phyloP scores from a whole-genome alignment of 2,329 filamentous ascomycete genomes.

The Endoconidiophora laricicola region DNA sequence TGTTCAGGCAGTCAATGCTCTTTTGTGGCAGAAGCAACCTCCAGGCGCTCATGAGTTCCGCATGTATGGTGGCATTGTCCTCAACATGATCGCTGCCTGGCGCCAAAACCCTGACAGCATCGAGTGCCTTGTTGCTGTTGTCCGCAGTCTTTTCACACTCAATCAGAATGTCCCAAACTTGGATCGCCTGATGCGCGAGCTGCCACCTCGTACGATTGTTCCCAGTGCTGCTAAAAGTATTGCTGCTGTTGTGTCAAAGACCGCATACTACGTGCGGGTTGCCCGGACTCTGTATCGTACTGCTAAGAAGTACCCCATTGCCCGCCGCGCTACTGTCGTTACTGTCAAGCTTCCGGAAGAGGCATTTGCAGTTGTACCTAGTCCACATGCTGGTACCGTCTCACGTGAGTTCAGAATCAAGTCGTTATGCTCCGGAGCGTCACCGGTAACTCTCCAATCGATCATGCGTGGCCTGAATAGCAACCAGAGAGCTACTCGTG shows the following conservation, averaged over 20 bases:
- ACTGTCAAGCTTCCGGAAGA: slow-evolving; percentile 17
- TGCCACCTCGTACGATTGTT: slow-evolving; percentile 5
- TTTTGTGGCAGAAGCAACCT: slow-evolving; percentile 7
- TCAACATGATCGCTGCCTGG: slow-evolving; percentile 7
- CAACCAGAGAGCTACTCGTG: slow-evolving; percentile 6
- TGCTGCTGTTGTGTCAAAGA: slow-evolving; percentile 9
- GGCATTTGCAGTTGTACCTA: slow-evolving; percentile 6
- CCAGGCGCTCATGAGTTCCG: slow-evolving; percentile 5
- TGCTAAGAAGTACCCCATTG: slow-evolving; percentile 19
- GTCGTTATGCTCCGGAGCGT: slow-evolving; percentile 8
- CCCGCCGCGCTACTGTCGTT: slow-evolving; percentile 18
- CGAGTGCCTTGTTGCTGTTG: slow-evolving; percentile 3
- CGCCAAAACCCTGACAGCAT: slow-evolving; percentile 6
- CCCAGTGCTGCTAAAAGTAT: slow-evolving; percentile 11
- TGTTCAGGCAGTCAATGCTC: slow-evolving; percentile 8
- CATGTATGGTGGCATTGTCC: slow-evolving; percentile 1
- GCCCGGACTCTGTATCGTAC: slow-evolving; percentile 17
- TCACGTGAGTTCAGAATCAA: slow-evolving; percentile 8
- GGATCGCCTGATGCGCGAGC: slow-evolving; percentile 9
- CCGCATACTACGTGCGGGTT: slow-evolving; percentile 10
- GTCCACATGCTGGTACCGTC: slow-evolving; percentile 6
- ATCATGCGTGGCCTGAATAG: slow-evolving; percentile 10
- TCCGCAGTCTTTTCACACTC: slow-evolving; percentile 2
- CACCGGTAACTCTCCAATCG: slow-evolving; percentile 6
- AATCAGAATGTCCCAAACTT: slow-evolving; percentile 2